Conservation (phyloP, 148 eudicot genomes). For the Talinum fruticosum region DNA sequence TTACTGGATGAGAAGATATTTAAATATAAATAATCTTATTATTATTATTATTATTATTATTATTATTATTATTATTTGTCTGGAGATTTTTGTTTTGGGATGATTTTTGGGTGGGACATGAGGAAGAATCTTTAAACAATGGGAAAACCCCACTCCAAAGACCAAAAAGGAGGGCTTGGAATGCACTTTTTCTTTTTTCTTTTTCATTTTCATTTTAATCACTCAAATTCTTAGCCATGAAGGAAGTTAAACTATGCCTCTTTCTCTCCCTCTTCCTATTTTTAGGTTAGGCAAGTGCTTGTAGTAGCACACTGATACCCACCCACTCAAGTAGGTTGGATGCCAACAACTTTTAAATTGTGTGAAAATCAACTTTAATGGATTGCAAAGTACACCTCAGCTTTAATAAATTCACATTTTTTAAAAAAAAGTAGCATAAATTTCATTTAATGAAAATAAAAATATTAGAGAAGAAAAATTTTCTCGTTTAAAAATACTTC, state of each 20-base stretch:
- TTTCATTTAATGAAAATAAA: too few relatives aligned
- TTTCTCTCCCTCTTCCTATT: neutral
- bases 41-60: too few relatives aligned
- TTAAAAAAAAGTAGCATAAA: too few relatives aligned
- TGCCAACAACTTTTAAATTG: neutral
- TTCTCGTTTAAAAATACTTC: too few relatives aligned
- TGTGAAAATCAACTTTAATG: too few relatives aligned
- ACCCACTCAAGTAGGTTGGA: neutral
- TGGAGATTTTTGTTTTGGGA: too few relatives aligned
- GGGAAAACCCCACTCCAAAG: conserved; percentile 7
- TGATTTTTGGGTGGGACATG: neutral
- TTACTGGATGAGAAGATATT: too few relatives aligned
- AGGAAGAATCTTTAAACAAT: conserved; percentile 10
- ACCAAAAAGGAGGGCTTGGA: conserved; percentile 1
- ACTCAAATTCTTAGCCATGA: conserved; percentile 18
- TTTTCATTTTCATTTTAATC: neutral
- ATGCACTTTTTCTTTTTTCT: neutral
- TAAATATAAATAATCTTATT: too few relatives aligned
- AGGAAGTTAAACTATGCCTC: neutral
- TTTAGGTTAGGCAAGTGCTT: neutral
- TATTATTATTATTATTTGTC: too few relatives aligned
- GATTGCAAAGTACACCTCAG: too few relatives aligned
- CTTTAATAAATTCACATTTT: too few relatives aligned
- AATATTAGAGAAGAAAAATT: too few relatives aligned
- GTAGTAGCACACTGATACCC: neutral